Percentiles rank a stretch among this genome's conserved stretches.
These are phyloP conservation scores for Phaffomyces thermotolerans DNA, from an alignment of 805 yeast genomes.

Conservation along the genomic window DNA sequence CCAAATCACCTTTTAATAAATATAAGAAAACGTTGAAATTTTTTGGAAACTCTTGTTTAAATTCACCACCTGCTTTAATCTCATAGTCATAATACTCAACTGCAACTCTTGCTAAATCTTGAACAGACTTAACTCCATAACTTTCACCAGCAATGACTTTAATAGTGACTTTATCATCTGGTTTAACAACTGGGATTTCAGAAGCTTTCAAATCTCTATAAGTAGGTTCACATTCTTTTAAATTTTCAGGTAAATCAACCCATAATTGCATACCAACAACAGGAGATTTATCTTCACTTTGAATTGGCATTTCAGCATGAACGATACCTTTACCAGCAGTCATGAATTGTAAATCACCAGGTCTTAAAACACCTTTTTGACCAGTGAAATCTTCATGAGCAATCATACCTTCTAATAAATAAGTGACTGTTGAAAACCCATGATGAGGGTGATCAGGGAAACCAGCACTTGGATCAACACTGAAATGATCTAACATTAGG, in stretches of 20 bases:
- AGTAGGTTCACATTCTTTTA: constrained; percentile 61
- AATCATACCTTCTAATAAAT: constrained; percentile 55
- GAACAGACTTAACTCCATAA: constrained; percentile 66
- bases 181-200: constrained; percentile 65
- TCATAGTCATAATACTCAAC: constrained; percentile 63
- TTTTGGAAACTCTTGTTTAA: constrained; percentile 50
- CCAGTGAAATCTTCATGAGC: constrained; percentile 89
- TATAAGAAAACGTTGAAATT: constrained; percentile 67
- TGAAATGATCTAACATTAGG: constrained; percentile 74
- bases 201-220: constrained; percentile 66
- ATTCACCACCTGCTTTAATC: constrained; percentile 57
- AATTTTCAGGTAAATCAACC: constrained; percentile 70
- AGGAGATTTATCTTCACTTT: constrained; percentile 40
- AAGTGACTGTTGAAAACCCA: constrained; percentile 77
- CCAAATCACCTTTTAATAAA: constrained; percentile 52
- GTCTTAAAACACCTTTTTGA: constrained; percentile 61
- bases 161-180: constrained; percentile 56
- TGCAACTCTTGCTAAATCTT: constrained; percentile 78
- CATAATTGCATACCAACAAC: constrained; percentile 74
- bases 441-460: constrained; percentile 82
- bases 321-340: constrained; percentile 87
- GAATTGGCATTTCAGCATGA: constrained; percentile 81
- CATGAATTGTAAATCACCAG: constrained; percentile 91
- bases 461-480: constrained; percentile 56
- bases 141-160: constrained; percentile 73